phyloP scores from a whole-genome alignment of 108 stramenopile species.

The Cyclotella baltica region DNA sequence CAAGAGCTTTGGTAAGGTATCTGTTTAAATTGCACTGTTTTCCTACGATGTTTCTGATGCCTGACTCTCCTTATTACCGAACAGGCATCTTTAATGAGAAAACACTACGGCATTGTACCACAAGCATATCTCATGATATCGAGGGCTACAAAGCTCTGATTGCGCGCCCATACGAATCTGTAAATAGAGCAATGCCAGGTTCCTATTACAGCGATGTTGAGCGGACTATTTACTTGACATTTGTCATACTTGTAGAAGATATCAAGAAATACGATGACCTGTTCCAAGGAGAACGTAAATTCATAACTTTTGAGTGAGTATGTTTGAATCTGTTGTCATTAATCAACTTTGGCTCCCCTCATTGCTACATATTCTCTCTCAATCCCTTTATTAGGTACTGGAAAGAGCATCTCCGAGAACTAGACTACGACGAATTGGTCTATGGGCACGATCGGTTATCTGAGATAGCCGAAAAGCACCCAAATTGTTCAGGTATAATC shows the following conservation, averaged over 20 bases:
- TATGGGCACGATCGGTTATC: constrained; percentile 60
- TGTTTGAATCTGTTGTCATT: no score
- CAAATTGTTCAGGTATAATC: constrained; percentile 11
- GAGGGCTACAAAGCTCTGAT: constrained; percentile 68
- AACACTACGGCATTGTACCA: constrained; percentile 60
- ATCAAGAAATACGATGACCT: constrained; percentile 61
- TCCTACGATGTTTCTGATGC: not conserved
- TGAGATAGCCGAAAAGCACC: constrained; percentile 62
- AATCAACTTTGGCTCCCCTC: no score
- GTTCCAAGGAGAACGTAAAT: constrained; percentile 63
- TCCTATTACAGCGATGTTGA: constrained; percentile 68
- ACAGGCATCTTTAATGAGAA: constrained; percentile 63
- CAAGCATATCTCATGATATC: constrained; percentile 61
- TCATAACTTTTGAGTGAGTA: constrained; percentile 58
- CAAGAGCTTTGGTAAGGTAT: constrained; percentile 58
- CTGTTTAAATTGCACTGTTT: not conserved
- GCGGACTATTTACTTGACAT: constrained; percentile 61
- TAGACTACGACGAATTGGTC: constrained; percentile 65
- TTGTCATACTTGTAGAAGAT: constrained; percentile 60
- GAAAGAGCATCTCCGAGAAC: constrained; percentile 44
- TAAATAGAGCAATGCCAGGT: constrained; percentile 67
- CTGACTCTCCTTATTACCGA: not conserved
- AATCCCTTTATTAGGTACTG: constrained; percentile 27
- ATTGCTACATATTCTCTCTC: not conserved
- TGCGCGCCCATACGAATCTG: constrained; percentile 65